A percentile compares a stretch with the other conserved stretches of the same genome.
Conservation (phyloP, 768 basidiomycete genomes). For the Epithele typhae region DNA sequence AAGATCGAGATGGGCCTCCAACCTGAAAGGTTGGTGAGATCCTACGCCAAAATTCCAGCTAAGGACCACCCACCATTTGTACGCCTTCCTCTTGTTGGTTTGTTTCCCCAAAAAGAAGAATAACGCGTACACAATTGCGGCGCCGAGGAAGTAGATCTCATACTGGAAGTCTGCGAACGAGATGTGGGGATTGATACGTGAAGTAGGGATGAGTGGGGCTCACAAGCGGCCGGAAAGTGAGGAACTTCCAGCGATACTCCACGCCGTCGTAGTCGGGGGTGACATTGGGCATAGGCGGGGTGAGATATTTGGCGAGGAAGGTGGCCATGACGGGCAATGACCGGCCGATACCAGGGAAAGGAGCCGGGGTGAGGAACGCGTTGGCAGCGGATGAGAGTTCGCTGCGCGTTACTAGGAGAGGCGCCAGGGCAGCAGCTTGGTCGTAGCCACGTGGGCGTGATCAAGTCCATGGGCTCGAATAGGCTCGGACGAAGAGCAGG, state of each 20-base stretch:
- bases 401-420: background rate
- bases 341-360: background rate
- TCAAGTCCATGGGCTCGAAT: too few relatives aligned
- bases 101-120: slow-evolving; percentile 58
- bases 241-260: slow-evolving; percentile 67
- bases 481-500: too few relatives aligned
- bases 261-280: slow-evolving; percentile 65
- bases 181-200: background rate
- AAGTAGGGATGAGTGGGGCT: slow-evolving; percentile 22
- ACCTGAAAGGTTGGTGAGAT: slow-evolving; percentile 37
- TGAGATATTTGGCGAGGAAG: slow-evolving; percentile 12
- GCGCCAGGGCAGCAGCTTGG: slow-evolving; percentile 7
- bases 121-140: slow-evolving; percentile 50
- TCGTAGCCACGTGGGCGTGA: slow-evolving; percentile 12
- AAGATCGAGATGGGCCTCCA: slow-evolving; percentile 52
- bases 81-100: slow-evolving; percentile 55
- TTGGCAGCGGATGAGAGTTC: background rate
- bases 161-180: slow-evolving; percentile 50
- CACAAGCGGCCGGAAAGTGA: slow-evolving; percentile 78
- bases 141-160: slow-evolving; percentile 56
- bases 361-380: background rate
- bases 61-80: slow-evolving; percentile 54
- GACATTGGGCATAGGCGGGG: slow-evolving; percentile 51
- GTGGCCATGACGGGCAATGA: slow-evolving; percentile 12
- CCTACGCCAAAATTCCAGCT: slow-evolving; percentile 3